phyloP scores from a whole-genome alignment of 1,284 basidiomycete genomes.

The Fomitopsis betulina region DNA sequence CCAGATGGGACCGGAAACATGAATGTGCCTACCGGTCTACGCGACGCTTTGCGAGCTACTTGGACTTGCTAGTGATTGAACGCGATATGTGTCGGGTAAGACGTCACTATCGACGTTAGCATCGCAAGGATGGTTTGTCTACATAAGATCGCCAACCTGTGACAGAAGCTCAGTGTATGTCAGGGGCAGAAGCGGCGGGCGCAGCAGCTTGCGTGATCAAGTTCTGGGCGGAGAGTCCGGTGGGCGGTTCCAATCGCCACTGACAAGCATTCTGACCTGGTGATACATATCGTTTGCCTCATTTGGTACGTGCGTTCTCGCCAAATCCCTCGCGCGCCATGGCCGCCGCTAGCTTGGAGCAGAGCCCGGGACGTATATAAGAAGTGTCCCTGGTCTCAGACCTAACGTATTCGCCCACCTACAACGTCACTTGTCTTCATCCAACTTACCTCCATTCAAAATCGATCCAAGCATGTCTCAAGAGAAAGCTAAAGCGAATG shows the following conservation, averaged over 20 bases:
- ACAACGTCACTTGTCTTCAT: background rate
- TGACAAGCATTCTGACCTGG: conserved; percentile 1
- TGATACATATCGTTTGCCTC: conserved; percentile 4
- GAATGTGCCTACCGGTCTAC: background rate
- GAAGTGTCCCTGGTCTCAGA: background rate
- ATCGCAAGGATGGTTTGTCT: background rate
- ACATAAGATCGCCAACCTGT: background rate
- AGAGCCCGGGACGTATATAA: background rate
- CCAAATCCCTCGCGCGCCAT: background rate
- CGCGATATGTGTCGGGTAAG: background rate
- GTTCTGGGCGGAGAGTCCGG: background rate
- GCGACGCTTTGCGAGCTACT: background rate
- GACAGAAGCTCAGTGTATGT: background rate
- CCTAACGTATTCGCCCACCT: background rate
- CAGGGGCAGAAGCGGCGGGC: background rate
- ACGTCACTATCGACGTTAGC: background rate
- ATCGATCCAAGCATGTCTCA: conserved; percentile 4
- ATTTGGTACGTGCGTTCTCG: conserved; percentile 3
- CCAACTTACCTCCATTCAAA: too few species aligned
- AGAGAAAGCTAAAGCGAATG: conserved; percentile 23
- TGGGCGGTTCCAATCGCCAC: background rate
- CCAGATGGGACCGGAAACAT: background rate
- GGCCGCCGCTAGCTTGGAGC: background rate
- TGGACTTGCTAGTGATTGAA: background rate
- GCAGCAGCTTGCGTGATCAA: background rate